Evolutionary conservation across 2,329 filamentous ascomycete species (phyloP).

Genomic region (Ceratocystiopsis minuta): DNA sequence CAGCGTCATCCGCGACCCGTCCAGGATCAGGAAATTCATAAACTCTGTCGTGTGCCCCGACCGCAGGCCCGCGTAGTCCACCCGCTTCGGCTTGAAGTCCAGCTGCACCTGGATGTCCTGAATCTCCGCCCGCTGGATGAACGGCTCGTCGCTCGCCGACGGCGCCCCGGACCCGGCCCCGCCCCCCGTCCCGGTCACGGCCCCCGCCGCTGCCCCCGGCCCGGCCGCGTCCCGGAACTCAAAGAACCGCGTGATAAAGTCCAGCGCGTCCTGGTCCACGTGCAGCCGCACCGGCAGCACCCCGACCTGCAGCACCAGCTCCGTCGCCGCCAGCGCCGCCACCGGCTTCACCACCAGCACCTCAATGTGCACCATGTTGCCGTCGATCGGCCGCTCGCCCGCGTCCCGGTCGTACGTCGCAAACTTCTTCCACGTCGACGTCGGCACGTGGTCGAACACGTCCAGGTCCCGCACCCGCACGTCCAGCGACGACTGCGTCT

Average conservation of each 20-base stretch:
- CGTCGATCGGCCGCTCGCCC: slow-evolving; percentile 68
- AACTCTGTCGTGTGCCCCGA: slow-evolving; percentile 93
- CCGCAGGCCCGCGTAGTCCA: slow-evolving; percentile 82
- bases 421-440: slow-evolving; percentile 97
- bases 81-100: slow-evolving; percentile 96
- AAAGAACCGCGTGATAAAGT: slow-evolving; percentile 95
- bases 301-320: slow-evolving; percentile 66
- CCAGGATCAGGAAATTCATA: slow-evolving; percentile 94
- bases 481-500: slow-evolving; percentile 78
- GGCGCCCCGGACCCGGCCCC: slow-evolving; percentile 6
- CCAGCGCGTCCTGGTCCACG: slow-evolving; percentile 90
- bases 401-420: slow-evolving; percentile 80
- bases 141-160: slow-evolving; percentile 56
- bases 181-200: too few species aligned
- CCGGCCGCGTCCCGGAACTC: slow-evolving; percentile 76
- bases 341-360: slow-evolving; percentile 77
- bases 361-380: slow-evolving; percentile 80
- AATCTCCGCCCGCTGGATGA: slow-evolving; percentile 78
- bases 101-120: slow-evolving; percentile 64
- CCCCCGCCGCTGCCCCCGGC: not conserved
- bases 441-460: slow-evolving; percentile 84
- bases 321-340: slow-evolving; percentile 66
- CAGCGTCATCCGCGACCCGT: slow-evolving; percentile 71
- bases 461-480: slow-evolving; percentile 68
- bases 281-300: slow-evolving; percentile 77